Evolutionary conservation across 805 yeast species (phyloP).

Genomic region (Vanderwaltozyma tropicalis): DNA sequence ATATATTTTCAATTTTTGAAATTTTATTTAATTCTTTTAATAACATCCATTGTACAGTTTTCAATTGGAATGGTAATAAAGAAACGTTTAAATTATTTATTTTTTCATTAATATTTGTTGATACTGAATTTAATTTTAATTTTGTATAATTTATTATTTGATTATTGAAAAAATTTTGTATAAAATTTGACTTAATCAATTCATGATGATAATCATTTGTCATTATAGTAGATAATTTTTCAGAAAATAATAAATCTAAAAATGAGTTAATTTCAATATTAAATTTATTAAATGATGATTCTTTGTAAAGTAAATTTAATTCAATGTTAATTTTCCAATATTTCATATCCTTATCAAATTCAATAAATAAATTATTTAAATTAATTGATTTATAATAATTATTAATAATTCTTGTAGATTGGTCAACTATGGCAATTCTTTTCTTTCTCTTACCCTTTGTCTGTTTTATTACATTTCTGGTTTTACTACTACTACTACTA

Average conservation of each 20-base stretch:
- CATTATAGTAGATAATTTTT: neutral
- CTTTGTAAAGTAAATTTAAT: neutral
- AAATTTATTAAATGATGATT: constrained; percentile 16
- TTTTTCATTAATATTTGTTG: constrained; percentile 1
- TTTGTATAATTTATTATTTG: constrained; percentile 18
- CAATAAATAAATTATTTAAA: neutral
- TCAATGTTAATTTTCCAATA: neutral
- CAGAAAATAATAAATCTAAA: constrained; percentile 17
- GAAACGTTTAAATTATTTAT: constrained; percentile 11
- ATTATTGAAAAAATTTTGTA: constrained; percentile 19
- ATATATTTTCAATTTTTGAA: neutral
- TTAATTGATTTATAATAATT: neutral
- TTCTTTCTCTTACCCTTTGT: neutral
- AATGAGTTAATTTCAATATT: constrained; percentile 14
- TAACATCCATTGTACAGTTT: constrained; percentile 27
- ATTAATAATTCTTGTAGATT: neutral
- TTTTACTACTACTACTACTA: neutral
- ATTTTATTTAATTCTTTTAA: constrained; percentile 11
- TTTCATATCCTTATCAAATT: neutral
- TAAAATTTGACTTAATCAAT: constrained; percentile 8
- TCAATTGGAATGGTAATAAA: constrained; percentile 24
- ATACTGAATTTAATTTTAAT: constrained; percentile 3
- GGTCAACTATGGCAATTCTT: neutral
- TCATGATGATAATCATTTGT: neutral
- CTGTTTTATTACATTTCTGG: neutral